Conservation (phyloP, 2,329 filamentous ascomycete species). For the Lachnellula subtilissima region DNA sequence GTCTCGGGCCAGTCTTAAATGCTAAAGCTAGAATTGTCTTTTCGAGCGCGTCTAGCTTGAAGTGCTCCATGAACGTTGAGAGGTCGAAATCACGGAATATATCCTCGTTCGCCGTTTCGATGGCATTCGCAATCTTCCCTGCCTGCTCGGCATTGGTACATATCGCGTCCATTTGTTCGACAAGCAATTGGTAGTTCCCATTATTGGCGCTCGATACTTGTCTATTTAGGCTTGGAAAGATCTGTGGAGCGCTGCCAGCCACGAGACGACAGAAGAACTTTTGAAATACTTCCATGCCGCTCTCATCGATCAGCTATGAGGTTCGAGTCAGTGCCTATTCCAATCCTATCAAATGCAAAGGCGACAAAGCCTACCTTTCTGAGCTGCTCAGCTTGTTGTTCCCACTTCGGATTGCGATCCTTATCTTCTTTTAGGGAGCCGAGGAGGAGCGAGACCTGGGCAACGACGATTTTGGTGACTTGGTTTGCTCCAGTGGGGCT, state of each 20-base stretch:
- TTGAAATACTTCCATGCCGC: conserved; percentile 98
- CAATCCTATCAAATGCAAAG: background rate
- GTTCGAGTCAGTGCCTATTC: conserved; percentile 7
- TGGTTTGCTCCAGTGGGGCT: conserved; percentile 49
- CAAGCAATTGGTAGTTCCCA: conserved; percentile 78
- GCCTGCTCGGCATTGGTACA: conserved; percentile 76
- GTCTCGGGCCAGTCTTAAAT: conserved; percentile 75
- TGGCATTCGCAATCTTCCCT: conserved; percentile 84
- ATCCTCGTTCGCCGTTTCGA: conserved; percentile 86
- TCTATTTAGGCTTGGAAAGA: conserved; percentile 77
- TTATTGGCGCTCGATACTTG: conserved; percentile 69
- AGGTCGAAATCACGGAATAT: conserved; percentile 95
- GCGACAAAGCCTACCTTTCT: conserved; percentile 62
- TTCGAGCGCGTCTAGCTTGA: conserved; percentile 82
- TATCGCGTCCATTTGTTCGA: conserved; percentile 81
- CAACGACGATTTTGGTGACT: conserved; percentile 88
- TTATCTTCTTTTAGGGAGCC: conserved; percentile 95
- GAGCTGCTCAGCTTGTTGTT: conserved; percentile 84
- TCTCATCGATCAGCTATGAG: conserved; percentile 79
- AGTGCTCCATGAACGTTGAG: conserved; percentile 92
- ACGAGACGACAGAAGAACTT: conserved; percentile 94
- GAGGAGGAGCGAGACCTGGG: conserved; percentile 90
- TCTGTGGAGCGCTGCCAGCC: conserved; percentile 82
- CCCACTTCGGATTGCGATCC: conserved; percentile 78
- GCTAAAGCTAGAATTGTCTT: conserved; percentile 85